phyloP scores from a whole-genome alignment of 2,329 filamentous ascomycete genomes.

The Corynespora cassiicola region DNA sequence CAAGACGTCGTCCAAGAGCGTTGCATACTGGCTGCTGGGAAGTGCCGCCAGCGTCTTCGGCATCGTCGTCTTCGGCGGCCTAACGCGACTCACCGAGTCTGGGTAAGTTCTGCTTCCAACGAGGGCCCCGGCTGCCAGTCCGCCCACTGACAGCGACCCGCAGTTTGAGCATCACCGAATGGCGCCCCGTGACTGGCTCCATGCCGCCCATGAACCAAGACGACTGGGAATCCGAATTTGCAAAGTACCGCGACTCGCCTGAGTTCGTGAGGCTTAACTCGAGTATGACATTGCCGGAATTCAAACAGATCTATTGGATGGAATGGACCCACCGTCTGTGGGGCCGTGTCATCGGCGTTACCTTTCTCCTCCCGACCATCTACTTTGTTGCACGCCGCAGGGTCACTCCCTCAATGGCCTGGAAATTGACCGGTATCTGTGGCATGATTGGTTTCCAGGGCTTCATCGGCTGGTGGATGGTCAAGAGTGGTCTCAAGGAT shows the following conservation, averaged over 20 bases:
- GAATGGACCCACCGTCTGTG: constrained; percentile 96
- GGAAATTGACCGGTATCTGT: constrained; percentile 81
- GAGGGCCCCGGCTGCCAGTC: constrained; percentile 19
- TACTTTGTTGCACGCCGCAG: constrained; percentile 85
- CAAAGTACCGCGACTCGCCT: constrained; percentile 88
- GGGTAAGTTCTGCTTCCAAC: constrained; percentile 64
- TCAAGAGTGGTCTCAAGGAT: constrained; percentile 93
- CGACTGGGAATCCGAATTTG: constrained; percentile 93
- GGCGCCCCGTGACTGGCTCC: constrained; percentile 93
- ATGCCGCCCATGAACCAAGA: constrained; percentile 78
- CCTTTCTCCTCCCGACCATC: constrained; percentile 84
- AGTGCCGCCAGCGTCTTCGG: constrained; percentile 95
- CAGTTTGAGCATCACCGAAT: constrained; percentile 97
- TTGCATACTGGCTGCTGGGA: constrained; percentile 91
- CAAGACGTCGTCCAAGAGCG: constrained; percentile 73
- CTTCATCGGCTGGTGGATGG: constrained; percentile 99
- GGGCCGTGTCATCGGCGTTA: constrained; percentile 89
- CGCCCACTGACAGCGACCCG: too few relatives aligned
- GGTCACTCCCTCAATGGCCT: constrained; percentile 79
- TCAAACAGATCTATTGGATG: constrained; percentile 99
- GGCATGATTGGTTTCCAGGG: constrained; percentile 93
- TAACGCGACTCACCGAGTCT: constrained; percentile 94
- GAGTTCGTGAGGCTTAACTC: constrained; percentile 94
- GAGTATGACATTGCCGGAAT: constrained; percentile 89
- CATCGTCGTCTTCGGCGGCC: constrained; percentile 92